Conservation (phyloP, 2,329 filamentous ascomycete genomes). For the Thelonectria discophora region DNA sequence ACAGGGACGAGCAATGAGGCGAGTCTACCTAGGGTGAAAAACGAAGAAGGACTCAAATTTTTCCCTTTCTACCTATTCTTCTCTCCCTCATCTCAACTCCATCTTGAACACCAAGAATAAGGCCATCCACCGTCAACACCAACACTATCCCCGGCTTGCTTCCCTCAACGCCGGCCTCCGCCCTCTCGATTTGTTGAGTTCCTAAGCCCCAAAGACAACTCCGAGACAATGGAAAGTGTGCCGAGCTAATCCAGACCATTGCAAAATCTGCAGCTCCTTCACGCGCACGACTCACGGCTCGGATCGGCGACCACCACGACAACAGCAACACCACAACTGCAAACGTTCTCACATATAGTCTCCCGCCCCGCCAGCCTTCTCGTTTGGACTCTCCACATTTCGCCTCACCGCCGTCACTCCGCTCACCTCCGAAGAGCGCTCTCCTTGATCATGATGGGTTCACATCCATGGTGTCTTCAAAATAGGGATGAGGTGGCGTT, state of each 20-base stretch:
- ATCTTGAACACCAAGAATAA: conserved; percentile 2
- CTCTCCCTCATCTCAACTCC: conserved; percentile 6
- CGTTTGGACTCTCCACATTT: conserved; percentile 13
- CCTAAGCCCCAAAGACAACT: not conserved
- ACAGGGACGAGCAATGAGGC: not conserved
- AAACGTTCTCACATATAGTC: conserved; percentile 3
- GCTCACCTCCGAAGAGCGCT: conserved; percentile 31
- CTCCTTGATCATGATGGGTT: conserved; percentile 14
- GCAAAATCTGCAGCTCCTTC: conserved; percentile 13
- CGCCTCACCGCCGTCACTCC: conserved; percentile 29
- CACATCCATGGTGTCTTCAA: conserved; percentile 30
- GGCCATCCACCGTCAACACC: not conserved
- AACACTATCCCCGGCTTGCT: not conserved
- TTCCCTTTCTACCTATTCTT: no score
- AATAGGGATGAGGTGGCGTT: conserved; percentile 36
- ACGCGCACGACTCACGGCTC: conserved; percentile 33
- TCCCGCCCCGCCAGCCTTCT: conserved; percentile 24
- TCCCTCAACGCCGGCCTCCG: conserved; percentile 3
- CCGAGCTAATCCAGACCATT: conserved; percentile 4
- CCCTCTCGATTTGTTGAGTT: conserved; percentile 12
- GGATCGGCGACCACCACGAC: conserved; percentile 23
- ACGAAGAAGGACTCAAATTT: no score
- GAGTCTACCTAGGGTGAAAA: not conserved
- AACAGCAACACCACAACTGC: conserved; percentile 10
- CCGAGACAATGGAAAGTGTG: conserved; percentile 6